phyloP scores from a whole-genome alignment of 441 rosid species.

The Hura crepitans region DNA sequence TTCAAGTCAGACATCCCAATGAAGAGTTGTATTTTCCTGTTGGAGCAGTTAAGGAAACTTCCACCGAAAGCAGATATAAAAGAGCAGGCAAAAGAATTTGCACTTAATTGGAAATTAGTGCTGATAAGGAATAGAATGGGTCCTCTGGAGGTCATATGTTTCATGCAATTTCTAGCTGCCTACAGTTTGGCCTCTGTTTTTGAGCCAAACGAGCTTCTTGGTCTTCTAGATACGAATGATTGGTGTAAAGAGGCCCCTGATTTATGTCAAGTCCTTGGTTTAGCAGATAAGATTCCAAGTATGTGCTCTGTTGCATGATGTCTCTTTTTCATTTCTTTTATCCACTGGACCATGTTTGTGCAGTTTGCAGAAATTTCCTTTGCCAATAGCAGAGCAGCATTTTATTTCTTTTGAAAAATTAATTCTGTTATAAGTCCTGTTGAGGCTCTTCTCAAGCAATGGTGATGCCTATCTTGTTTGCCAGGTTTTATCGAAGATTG shows the following conservation, averaged over 20 bases:
- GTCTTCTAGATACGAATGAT: constrained; percentile 24
- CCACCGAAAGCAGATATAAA: constrained; percentile 22
- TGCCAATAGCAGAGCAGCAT: too few relatives aligned
- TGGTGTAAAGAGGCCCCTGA: constrained; percentile 25
- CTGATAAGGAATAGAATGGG: constrained; percentile 18
- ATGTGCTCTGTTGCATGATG: constrained; percentile 11
- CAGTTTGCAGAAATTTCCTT: too few relatives aligned
- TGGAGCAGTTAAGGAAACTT: constrained; percentile 30
- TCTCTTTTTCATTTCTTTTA: too few relatives aligned
- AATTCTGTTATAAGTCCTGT: too few relatives aligned
- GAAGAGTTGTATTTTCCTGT: constrained; percentile 18
- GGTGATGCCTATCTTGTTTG: not conserved
- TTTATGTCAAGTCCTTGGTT: constrained; percentile 28
- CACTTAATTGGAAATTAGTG: constrained; percentile 29
- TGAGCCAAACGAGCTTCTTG: constrained; percentile 22
- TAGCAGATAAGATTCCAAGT: constrained; percentile 30
- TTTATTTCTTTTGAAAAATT: too few relatives aligned
- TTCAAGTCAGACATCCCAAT: not conserved
- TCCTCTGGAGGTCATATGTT: constrained; percentile 27
- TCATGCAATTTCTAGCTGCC: constrained; percentile 36
- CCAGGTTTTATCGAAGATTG: constrained; percentile 28
- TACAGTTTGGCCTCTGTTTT: constrained; percentile 30
- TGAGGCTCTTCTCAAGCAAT: not conserved
- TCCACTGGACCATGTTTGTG: too few relatives aligned
- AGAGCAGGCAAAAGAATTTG: constrained; percentile 28